Base-by-base conservation (phyloP, 208 protist species). In the Acanthamoeba rhysodes region DNA sequence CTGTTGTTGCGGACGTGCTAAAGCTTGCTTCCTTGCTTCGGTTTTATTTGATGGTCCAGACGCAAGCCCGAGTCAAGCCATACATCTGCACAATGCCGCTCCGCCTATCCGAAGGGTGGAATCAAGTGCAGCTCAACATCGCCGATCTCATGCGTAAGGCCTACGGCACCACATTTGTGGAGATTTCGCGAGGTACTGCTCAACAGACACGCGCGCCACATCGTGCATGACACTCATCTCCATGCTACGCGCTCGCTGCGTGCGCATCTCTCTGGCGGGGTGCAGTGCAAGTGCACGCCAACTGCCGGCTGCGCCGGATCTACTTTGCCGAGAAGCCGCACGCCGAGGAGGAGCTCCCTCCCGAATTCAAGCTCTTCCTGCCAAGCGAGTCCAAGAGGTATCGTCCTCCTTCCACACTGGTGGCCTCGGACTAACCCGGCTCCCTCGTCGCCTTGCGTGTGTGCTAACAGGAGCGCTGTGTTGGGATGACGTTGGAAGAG, bases 1-100 rank as follows among this genome's bases (percentile, higher is more conserved):
- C 3, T 1, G 20, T 57, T 93, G 48, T 34, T 37, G 48, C 57
- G 41, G 6, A 2, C 74, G 6, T 59, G 22, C 12, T 94, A 66
- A 14, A 94, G 7, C 12, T 94, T 22, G 18, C 9, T 8, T 34
- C 27, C 91, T 29, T 18, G 20, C 29, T 59, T 55, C 29, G 10
- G 24, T 96, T 78, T 87, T 18, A 29, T 37, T 18, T 78, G 32
- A 6, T 24, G 7, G 20, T 7, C 16, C 95, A 99, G 98, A 98
- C 98, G 74, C 99, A 98, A 12, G 99, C 99, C 29, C 98, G 99
- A 76, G 99, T 99, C 53, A 99, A 99, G 98, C 99, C 99, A 9
- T 99, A 99, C 96, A 99, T 99, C 92, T 99, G 99, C 97, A 99
- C 99, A 20, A 99, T 99, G 99, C 99, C 99, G 14, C 99, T 99